Base-by-base conservation (phyloP, 257 asterid genomes). In the Anisodus tanguticus region DNA sequence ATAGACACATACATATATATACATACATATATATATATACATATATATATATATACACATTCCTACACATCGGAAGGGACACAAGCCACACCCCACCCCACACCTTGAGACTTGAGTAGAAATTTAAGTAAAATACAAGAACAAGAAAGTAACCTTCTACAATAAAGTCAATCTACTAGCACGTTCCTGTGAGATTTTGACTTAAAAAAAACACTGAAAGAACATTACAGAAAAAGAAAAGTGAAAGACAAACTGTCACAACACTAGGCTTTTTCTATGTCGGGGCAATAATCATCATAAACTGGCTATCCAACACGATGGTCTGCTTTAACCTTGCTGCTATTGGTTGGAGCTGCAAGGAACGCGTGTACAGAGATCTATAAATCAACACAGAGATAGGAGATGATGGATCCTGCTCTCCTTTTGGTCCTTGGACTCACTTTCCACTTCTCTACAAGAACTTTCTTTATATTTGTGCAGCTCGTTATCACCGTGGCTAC, bases 331-430 rank as follows among this genome's bases (percentile, higher is more conserved):
- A 35, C 64, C 9, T 31, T 53, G 81, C 26, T 13, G 26, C 26
- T 53, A 15, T 13, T n/a, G 26, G 13, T 8, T 26, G 84, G 59
- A 4, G n/a, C 37, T 63, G 22, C 49, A 74, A 16, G 60, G 39
- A 76, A 26, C 47, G 3, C 0, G n/a, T 22, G 53, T 45, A 49
- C 26, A 11, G 49, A 26, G 78, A 22, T 51, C 86, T 89, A 91
- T 60, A 93, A 95, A 84, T 95, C 97, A 3, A 94, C 86, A 51
- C 94, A 93, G 0, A 93, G 98, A 90, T 91, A 93, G 85, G 88
- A 92, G 88, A 95, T 90, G 85, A 92, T 83, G 87, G 97, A 90
- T 26, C 96, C 97, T 37, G 98, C 98, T 84, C 95, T 93, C 83
- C 98, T 85, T 85, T 89, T 89, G 68, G 97, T 95, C 89, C 98